A percentile compares a stretch with the other conserved stretches of the same genome.
These are phyloP conservation scores for Solanum ahanhuiri DNA, from an alignment of 257 asterid genomes.

Conservation along the genomic window DNA sequence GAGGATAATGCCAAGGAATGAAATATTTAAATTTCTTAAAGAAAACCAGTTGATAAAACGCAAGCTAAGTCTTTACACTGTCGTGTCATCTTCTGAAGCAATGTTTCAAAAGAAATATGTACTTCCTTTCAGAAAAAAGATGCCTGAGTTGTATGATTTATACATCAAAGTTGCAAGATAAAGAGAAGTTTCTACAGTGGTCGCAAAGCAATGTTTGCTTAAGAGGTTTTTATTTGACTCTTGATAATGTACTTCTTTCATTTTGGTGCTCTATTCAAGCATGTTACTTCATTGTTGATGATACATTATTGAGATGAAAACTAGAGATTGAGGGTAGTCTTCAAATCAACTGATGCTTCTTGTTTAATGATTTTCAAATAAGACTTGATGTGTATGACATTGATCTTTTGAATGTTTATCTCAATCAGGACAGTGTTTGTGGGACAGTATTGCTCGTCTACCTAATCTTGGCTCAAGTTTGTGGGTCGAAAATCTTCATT, in stretches of 20 bases:
- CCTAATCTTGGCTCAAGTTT: not conserved
- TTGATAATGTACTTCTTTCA: not conserved
- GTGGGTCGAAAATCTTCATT: not conserved
- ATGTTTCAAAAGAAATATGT: too few species aligned
- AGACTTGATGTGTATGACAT: not conserved
- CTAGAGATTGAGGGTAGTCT: not conserved
- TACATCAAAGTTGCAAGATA: not conserved
- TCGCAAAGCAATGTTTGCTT: not conserved
- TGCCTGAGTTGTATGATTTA: constrained; percentile 1
- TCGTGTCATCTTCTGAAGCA: too few species aligned
- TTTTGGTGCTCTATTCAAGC: not conserved
- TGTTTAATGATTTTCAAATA: not conserved
- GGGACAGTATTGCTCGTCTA: not conserved
- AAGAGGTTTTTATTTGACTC: not conserved
- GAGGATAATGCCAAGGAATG: not conserved
- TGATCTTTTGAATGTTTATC: not conserved
- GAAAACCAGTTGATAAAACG: too few species aligned
- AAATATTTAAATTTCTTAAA: not conserved
- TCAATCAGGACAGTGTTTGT: not conserved
- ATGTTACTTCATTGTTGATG: not conserved
- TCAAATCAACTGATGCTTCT: not conserved
- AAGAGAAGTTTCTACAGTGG: not conserved
- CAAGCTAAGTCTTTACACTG: too few species aligned
- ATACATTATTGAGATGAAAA: not conserved
- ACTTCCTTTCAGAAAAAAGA: not conserved